phyloP scores from a whole-genome alignment of 2,329 filamentous ascomycete genomes.

The Aureobasidium sp. region DNA sequence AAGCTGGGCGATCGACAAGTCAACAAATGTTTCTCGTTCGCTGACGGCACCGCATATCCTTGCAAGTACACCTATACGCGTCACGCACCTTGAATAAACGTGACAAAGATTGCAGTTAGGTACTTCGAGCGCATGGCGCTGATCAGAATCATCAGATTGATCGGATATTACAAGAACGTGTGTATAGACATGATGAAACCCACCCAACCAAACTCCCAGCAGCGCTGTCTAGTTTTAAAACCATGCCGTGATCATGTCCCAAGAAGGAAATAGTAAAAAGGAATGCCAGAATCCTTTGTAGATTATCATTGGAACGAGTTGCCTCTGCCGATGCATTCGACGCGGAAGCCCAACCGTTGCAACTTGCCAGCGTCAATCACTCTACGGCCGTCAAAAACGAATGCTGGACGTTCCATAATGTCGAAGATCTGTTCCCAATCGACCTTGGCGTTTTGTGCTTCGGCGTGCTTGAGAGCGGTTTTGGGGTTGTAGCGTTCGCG shows the following conservation, averaged over 20 bases:
- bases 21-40: not conserved
- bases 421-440: slow-evolving; percentile 26
- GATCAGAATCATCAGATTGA: not conserved
- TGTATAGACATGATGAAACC: slow-evolving; percentile 3
- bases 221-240: not conserved
- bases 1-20: not conserved
- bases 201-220: slow-evolving; percentile 2
- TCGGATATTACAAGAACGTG: slow-evolving; percentile 4
- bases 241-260: slow-evolving; percentile 4
- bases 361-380: slow-evolving; percentile 26
- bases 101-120: not conserved
- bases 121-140: not conserved
- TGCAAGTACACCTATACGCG: not conserved
- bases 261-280: not conserved
- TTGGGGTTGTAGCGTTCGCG: slow-evolving; percentile 9
- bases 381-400: slow-evolving; percentile 29
- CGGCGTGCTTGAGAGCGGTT: slow-evolving; percentile 6
- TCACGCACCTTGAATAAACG: not conserved
- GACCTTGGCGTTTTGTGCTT: slow-evolving; percentile 14
- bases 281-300: not conserved
- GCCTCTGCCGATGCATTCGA: slow-evolving; percentile 24
- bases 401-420: slow-evolving; percentile 25
- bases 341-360: slow-evolving; percentile 26
- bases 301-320: not conserved
- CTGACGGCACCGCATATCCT: not conserved